Conservation (phyloP, 305 asterid species). For the Fraxinus ornus region DNA sequence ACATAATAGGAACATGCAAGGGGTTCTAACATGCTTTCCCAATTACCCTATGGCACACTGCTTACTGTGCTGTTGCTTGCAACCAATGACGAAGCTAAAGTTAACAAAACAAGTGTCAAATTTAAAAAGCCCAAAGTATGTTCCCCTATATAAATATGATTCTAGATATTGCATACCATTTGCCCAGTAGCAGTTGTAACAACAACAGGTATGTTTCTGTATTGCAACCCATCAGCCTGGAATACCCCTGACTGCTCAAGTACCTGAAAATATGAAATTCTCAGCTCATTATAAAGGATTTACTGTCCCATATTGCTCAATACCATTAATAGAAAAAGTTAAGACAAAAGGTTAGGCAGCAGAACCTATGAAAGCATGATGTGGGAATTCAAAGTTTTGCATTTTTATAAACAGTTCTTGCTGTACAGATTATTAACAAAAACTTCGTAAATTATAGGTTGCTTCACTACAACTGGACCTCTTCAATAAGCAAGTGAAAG, state of each 20-base stretch:
- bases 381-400: not conserved
- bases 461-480: too few species aligned
- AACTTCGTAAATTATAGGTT: not conserved
- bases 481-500: too few species aligned
- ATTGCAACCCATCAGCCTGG: conserved; percentile 56
- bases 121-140: not conserved
- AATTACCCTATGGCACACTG: not conserved
- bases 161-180: conserved; percentile 49
- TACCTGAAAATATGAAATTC: conserved; percentile 39
- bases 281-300: not conserved
- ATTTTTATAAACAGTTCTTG: not conserved
- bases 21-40: not conserved
- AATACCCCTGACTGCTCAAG: conserved; percentile 72
- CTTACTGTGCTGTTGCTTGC: not conserved
- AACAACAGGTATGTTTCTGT: conserved; percentile 50
- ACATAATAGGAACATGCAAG: not conserved
- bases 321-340: not conserved
- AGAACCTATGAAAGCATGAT: not conserved
- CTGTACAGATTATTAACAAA: not conserved
- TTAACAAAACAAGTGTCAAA: not conserved
- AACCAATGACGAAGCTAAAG: not conserved
- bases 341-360: not conserved
- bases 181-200: conserved; percentile 79
- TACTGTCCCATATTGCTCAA: not conserved
- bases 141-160: not conserved